These are phyloP conservation scores for Backusella westeae DNA, from an alignment of 192 early-diverging fungal genomes.

Conservation along the genomic window DNA sequence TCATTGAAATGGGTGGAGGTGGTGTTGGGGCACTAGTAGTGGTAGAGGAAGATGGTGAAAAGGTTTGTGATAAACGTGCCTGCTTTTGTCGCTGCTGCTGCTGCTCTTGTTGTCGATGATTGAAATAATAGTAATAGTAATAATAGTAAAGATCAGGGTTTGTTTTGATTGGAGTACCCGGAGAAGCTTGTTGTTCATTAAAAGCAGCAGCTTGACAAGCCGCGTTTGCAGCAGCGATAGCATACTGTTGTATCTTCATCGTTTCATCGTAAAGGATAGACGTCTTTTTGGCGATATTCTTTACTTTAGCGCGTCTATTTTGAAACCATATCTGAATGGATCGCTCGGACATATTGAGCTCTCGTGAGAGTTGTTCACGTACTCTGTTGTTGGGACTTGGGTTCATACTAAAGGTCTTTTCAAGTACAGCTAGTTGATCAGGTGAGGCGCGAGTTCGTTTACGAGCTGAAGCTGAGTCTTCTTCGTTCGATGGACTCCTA, in stretches of 20 bases:
- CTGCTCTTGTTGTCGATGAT: conserved; percentile 24
- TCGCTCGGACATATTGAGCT: conserved; percentile 69
- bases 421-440: conserved; percentile 61
- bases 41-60: background rate
- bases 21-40: background rate
- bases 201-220: conserved; percentile 29
- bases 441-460: conserved; percentile 65
- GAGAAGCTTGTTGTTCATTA: conserved; percentile 15
- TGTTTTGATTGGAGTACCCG: conserved; percentile 11
- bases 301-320: conserved; percentile 77
- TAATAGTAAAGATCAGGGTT: conserved; percentile 33
- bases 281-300: conserved; percentile 48
- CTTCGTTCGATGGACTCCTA: background rate
- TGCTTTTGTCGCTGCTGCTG: background rate
- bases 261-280: conserved; percentile 29
- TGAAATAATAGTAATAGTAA: conserved; percentile 34
- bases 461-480: conserved; percentile 31
- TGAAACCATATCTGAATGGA: conserved; percentile 89
- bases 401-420: conserved; percentile 67
- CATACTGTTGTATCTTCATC: conserved; percentile 23
- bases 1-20: conserved; percentile 1
- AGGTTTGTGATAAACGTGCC: background rate
- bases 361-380: conserved; percentile 64
- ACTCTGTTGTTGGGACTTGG: conserved; percentile 66
- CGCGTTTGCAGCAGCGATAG: conserved; percentile 23